Evolutionary conservation across 495 filamentous ascomycete species (phyloP).

Genomic region (Penicillium simplicissimum): DNA sequence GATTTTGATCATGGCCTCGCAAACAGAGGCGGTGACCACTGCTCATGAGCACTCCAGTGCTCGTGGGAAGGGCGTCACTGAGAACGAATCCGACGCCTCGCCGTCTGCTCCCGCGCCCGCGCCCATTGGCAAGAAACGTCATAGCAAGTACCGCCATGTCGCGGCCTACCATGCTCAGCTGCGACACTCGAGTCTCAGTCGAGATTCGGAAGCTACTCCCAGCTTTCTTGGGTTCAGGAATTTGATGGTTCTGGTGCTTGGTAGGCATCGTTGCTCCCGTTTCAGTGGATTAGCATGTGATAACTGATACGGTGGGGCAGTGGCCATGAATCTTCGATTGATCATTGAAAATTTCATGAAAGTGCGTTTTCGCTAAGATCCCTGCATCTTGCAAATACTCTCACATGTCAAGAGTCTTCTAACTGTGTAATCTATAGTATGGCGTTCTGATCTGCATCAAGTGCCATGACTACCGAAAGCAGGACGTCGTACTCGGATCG

Average conservation of each 20-base stretch:
- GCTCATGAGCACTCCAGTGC: slow-evolving; percentile 16
- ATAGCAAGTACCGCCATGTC: slow-evolving; percentile 80
- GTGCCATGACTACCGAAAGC: slow-evolving; percentile 82
- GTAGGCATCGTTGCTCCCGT: slow-evolving; percentile 45
- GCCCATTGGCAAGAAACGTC: slow-evolving; percentile 21
- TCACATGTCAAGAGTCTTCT: slow-evolving; percentile 6
- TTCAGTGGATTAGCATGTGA: not conserved
- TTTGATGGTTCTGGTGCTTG: slow-evolving; percentile 89
- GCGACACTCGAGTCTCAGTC: slow-evolving; percentile 79
- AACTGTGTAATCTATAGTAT: slow-evolving; percentile 56
- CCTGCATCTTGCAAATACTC: not conserved
- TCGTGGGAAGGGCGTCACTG: slow-evolving; percentile 8
- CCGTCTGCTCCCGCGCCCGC: slow-evolving; percentile 4
- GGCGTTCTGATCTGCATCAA: slow-evolving; percentile 89
- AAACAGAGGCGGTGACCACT: slow-evolving; percentile 17
- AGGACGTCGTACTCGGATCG: slow-evolving; percentile 74
- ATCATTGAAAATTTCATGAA: slow-evolving; percentile 98
- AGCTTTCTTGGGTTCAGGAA: slow-evolving; percentile 95
- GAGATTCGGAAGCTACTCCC: slow-evolving; percentile 69
- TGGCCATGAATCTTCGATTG: slow-evolving; percentile 88
- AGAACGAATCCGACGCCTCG: slow-evolving; percentile 9
- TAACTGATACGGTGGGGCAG: slow-evolving; percentile 42
- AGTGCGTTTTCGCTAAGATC: slow-evolving; percentile 43
- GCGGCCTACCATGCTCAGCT: slow-evolving; percentile 75
- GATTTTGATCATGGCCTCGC: slow-evolving; percentile 22